These are phyloP conservation scores for Taiozyma sp. DNA, from an alignment of 1,139 yeast genomes.

Conservation along the genomic window DNA sequence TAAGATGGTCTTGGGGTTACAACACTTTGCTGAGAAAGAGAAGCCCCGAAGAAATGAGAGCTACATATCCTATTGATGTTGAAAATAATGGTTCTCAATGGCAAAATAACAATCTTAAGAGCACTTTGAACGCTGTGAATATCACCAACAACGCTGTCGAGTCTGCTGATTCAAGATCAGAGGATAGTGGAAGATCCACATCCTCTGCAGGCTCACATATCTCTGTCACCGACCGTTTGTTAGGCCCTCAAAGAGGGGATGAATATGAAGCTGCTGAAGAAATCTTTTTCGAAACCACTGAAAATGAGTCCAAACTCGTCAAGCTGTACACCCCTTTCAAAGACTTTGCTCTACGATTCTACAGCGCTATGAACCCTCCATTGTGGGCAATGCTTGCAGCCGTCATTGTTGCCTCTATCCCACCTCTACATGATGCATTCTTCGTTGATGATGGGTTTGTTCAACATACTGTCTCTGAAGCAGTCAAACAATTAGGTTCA, in stretches of 20 bases:
- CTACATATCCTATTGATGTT: neutral
- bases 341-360: conserved; percentile 7
- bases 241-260: neutral
- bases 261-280: neutral
- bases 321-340: neutral
- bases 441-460: conserved; percentile 65
- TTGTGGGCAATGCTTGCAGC: conserved; percentile 87
- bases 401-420: conserved; percentile 77
- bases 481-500: conserved; percentile 75
- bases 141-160: neutral
- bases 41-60: conserved; percentile 3
- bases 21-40: conserved; percentile 49
- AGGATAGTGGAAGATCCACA: neutral
- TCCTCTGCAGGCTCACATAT: neutral
- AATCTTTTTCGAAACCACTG: neutral
- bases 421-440: conserved; percentile 59
- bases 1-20: conserved; percentile 84
- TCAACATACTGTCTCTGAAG: conserved; percentile 70
- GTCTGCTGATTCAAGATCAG: neutral
- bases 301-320: neutral
- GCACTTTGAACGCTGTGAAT: neutral
- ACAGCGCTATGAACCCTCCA: conserved; percentile 84
- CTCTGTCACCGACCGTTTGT: conserved; percentile 6
- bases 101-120: neutral
- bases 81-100: neutral